Percentiles rank a stretch among this genome's conserved stretches.
Evolutionary conservation across 495 filamentous ascomycete genomes (phyloP).

Genomic region (Penicillium soppii): DNA sequence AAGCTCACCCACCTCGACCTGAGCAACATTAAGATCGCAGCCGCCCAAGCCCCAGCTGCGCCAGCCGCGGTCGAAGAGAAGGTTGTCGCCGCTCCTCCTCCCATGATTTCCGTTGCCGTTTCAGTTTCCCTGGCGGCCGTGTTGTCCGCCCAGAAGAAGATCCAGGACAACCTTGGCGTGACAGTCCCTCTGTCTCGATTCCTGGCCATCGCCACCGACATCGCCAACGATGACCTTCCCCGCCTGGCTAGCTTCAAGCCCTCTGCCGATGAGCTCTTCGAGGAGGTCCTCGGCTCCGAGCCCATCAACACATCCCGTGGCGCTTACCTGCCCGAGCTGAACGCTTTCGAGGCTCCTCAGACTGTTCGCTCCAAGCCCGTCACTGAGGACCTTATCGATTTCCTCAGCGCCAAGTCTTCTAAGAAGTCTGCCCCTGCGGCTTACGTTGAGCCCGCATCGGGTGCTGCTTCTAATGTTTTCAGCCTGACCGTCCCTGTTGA

Average conservation of each 20-base stretch:
- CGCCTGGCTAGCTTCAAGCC: slow-evolving; percentile 57
- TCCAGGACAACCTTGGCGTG: slow-evolving; percentile 71
- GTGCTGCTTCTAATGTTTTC: slow-evolving; percentile 69
- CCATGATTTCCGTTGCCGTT: slow-evolving; percentile 50
- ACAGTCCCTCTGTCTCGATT: slow-evolving; percentile 84
- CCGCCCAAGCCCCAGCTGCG: slow-evolving; percentile 49
- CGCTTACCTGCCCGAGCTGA: slow-evolving; percentile 72
- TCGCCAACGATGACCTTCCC: slow-evolving; percentile 86
- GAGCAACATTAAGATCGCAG: slow-evolving; percentile 86
- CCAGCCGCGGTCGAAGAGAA: slow-evolving; percentile 41
- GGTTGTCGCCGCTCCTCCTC: slow-evolving; percentile 31
- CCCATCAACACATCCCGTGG: slow-evolving; percentile 53
- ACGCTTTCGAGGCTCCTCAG: slow-evolving; percentile 48
- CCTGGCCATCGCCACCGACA: slow-evolving; percentile 73
- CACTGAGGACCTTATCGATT: slow-evolving; percentile 69
- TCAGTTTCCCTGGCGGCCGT: slow-evolving; percentile 77
- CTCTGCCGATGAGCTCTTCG: slow-evolving; percentile 79
- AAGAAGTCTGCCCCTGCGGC: slow-evolving; percentile 24
- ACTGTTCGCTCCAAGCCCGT: slow-evolving; percentile 26
- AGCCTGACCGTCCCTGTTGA: slow-evolving; percentile 70
- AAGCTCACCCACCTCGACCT: slow-evolving; percentile 85
- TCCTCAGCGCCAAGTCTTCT: slow-evolving; percentile 57
- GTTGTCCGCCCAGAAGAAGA: slow-evolving; percentile 72
- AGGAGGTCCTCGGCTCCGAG: slow-evolving; percentile 78
- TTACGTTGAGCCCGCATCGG: slow-evolving; percentile 23